phyloP scores from a whole-genome alignment of 352 stramenopile species.

The Elongisporangium prolatum region DNA sequence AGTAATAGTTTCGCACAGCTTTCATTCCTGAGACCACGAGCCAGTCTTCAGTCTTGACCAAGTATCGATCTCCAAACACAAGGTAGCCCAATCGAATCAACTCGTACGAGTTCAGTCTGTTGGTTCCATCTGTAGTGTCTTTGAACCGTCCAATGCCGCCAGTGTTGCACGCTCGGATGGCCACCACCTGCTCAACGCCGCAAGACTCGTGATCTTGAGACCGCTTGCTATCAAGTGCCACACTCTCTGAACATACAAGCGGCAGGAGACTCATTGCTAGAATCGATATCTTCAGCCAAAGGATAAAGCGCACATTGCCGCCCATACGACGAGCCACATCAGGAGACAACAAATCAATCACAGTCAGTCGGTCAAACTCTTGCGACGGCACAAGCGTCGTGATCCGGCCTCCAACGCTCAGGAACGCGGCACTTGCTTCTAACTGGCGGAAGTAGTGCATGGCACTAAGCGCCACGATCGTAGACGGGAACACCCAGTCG shows the following conservation, averaged over 20 bases:
- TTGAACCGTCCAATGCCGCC: constrained; percentile 4
- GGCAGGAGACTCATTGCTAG: constrained; percentile 11
- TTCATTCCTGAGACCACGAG: not conserved
- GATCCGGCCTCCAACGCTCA: constrained; percentile 3
- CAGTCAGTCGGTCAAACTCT: constrained; percentile 1
- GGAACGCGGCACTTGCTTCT: not conserved
- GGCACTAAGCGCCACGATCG: no score
- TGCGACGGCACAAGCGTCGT: constrained; percentile 5
- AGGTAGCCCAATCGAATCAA: constrained; percentile 11
- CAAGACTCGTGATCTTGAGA: constrained; percentile 2
- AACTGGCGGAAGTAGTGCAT: constrained; percentile 8
- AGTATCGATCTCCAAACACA: constrained; percentile 4
- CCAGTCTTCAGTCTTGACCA: constrained; percentile 10
- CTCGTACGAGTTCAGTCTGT: constrained; percentile 6
- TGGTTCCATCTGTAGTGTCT: not conserved
- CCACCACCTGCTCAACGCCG: constrained; percentile 2
- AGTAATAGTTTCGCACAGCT: constrained; percentile 1
- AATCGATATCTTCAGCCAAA: constrained; percentile 7
- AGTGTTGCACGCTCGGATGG: not conserved
- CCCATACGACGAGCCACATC: constrained; percentile 10
- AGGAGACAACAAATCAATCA: constrained; percentile 7
- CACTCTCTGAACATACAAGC: constrained; percentile 9
- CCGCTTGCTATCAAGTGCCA: no score
- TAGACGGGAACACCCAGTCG: no score
- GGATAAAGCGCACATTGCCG: constrained; percentile 5